A percentile compares a stretch with the other conserved stretches of the same genome.
Evolutionary conservation across 129 eudicot species (phyloP).

Genomic region (Heracleum sosnowskyi): DNA sequence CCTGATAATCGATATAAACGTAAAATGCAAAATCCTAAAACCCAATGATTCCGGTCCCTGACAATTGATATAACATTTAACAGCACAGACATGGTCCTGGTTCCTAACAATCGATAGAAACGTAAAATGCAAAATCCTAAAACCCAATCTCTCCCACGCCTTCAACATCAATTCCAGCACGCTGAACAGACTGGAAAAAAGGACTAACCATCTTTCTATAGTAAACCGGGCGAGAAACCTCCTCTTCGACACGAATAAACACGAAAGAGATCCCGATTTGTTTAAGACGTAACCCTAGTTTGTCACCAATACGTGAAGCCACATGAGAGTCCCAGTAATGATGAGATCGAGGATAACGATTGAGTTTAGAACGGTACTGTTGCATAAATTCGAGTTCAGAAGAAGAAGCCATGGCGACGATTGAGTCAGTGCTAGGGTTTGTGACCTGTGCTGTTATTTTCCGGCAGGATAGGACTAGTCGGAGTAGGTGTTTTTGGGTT

Average conservation of each 20-base stretch:
- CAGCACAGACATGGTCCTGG: too few relatives aligned
- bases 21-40: too few relatives aligned
- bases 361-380: conserved; percentile 58
- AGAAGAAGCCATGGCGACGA: conserved; percentile 86
- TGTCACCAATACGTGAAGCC: conserved; percentile 67
- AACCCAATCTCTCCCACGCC: conserved; percentile 39
- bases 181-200: conserved; percentile 43
- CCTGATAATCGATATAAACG: too few relatives aligned
- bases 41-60: conserved; percentile 7
- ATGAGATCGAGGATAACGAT: conserved; percentile 53
- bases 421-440: conserved; percentile 40
- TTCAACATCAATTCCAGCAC: conserved; percentile 41
- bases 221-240: conserved; percentile 39
- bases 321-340: conserved; percentile 53
- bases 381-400: conserved; percentile 63
- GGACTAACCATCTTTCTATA: conserved; percentile 50
- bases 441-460: conserved; percentile 78
- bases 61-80: too few relatives aligned
- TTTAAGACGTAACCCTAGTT: conserved; percentile 46
- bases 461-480: conserved; percentile 62
- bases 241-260: conserved; percentile 37
- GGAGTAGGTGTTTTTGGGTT: conserved; percentile 43
- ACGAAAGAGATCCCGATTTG: conserved; percentile 54
- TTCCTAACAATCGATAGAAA: too few relatives aligned
- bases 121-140: not conserved